Percentiles rank a stretch among this genome's conserved stretches.
Evolutionary conservation across 1,139 yeast species (phyloP).

Genomic region (Kodamaea suecica): DNA sequence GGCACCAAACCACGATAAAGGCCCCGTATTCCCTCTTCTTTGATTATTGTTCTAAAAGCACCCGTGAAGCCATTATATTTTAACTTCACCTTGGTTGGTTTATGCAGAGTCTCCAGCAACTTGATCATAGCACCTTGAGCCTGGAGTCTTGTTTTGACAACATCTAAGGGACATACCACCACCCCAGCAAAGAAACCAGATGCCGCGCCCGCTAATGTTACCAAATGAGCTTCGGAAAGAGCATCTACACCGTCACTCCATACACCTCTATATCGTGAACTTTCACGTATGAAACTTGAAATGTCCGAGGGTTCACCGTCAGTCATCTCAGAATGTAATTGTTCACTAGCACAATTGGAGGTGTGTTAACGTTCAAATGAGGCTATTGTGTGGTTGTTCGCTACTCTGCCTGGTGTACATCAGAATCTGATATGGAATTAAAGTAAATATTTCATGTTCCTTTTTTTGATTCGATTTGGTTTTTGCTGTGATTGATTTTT

Average conservation of each 20-base stretch:
- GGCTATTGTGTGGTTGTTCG: too few relatives aligned
- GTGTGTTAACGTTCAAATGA: too few relatives aligned
- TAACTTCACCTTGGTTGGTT: constrained; percentile 7
- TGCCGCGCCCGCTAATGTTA: constrained; percentile 44
- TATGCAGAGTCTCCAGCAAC: constrained; percentile 6
- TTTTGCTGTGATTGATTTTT: too few relatives aligned
- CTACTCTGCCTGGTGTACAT: too few relatives aligned
- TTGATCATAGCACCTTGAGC: constrained; percentile 35
- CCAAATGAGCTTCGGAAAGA: constrained; percentile 28
- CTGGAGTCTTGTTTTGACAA: constrained; percentile 45
- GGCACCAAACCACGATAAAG: constrained; percentile 90
- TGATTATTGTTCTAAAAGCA: constrained; percentile 60
- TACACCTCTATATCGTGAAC: neutral
- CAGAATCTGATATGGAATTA: too few relatives aligned
- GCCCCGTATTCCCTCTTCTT: constrained; percentile 80
- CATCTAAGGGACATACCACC: constrained; percentile 48
- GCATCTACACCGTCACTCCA: neutral
- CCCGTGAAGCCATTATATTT: constrained; percentile 20
- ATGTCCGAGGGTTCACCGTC: constrained; percentile 21
- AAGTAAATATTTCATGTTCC: too few relatives aligned
- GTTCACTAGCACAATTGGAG: too few relatives aligned
- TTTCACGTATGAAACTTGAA: constrained; percentile 38
- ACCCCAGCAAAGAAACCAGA: constrained; percentile 48
- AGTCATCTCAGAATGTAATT: too few relatives aligned
- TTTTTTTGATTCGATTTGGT: too few relatives aligned